Percentiles rank a stretch among this genome's conserved stretches.
Evolutionary conservation across 768 basidiomycete genomes (phyloP).

Genomic region (Strobilomyces confusus): DNA sequence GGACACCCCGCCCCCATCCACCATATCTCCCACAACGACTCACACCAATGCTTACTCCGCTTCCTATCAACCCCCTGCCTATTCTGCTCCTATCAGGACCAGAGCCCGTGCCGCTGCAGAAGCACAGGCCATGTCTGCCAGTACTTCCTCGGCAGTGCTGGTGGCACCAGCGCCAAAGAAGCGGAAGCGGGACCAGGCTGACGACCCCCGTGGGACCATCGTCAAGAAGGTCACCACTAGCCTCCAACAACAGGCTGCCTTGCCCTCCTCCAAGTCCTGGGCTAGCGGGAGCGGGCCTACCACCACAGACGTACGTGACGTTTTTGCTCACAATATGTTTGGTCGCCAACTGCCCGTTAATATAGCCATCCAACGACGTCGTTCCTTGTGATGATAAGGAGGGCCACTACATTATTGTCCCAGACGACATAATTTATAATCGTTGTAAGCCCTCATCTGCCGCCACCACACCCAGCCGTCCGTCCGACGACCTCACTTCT

Average conservation of each 20-base stretch:
- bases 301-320: constrained; percentile 61
- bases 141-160: constrained; percentile 56
- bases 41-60: constrained; percentile 69
- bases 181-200: constrained; percentile 73
- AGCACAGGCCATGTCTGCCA: constrained; percentile 71
- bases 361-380: constrained; percentile 60
- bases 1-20: constrained; percentile 78
- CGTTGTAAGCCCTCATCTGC: constrained; percentile 57
- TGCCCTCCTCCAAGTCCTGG: constrained; percentile 59
- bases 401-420: constrained; percentile 95
- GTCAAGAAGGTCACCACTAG: constrained; percentile 57
- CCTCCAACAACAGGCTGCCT: constrained; percentile 47
- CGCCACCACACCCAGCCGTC: not conserved
- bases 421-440: constrained; percentile 82
- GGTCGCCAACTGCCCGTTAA: constrained; percentile 28
- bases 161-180: constrained; percentile 77
- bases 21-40: constrained; percentile 71
- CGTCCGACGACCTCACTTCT: constrained; percentile 17
- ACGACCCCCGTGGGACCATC: constrained; percentile 65
- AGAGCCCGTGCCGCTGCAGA: constrained; percentile 85
- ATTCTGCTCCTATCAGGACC: constrained; percentile 74
- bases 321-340: constrained; percentile 7
- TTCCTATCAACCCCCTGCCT: constrained; percentile 75
- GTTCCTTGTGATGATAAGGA: constrained; percentile 94
- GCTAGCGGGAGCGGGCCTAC: constrained; percentile 60